Conservation (phyloP, 2,329 filamentous ascomycete species). For the Myriosclerotinia duriaeana region DNA sequence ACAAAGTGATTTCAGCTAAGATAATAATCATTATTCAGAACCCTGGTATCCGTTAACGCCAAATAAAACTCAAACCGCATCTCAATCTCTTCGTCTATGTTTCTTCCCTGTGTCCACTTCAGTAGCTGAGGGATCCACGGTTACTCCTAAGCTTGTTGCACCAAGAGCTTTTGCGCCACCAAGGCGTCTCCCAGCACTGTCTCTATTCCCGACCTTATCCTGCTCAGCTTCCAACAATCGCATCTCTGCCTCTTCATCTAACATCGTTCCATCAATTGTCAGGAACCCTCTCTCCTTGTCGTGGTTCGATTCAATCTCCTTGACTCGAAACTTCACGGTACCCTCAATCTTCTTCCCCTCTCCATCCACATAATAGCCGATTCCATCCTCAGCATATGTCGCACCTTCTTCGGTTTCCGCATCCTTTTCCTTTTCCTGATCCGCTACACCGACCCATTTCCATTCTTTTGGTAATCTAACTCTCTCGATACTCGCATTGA, state of each 20-base stretch:
- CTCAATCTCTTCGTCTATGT: slow-evolving; percentile 20
- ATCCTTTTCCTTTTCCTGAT: slow-evolving; percentile 40
- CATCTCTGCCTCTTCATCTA: slow-evolving; percentile 66
- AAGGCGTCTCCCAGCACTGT: slow-evolving; percentile 45
- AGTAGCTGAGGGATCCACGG: slow-evolving; percentile 32
- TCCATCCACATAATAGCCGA: slow-evolving; percentile 74
- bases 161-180: slow-evolving; percentile 38
- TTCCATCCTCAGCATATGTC: slow-evolving; percentile 54
- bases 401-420: slow-evolving; percentile 41
- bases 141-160: slow-evolving; percentile 38
- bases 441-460: slow-evolving; percentile 67
- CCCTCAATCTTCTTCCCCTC: slow-evolving; percentile 68
- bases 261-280: slow-evolving; percentile 84
- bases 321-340: slow-evolving; percentile 73
- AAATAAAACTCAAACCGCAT: not conserved
- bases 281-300: slow-evolving; percentile 77
- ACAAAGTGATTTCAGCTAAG: not conserved
- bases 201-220: slow-evolving; percentile 43
- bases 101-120: slow-evolving; percentile 22
- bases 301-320: slow-evolving; percentile 77
- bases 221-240: slow-evolving; percentile 56
- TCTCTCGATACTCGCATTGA: slow-evolving; percentile 84
- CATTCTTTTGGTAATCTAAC: slow-evolving; percentile 73
- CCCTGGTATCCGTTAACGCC: slow-evolving; percentile 24
- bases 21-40: slow-evolving; percentile 20